Evolutionary conservation across 164 flowering plant genomes (phyloP).

Genomic region (Buxus sempervirens): DNA sequence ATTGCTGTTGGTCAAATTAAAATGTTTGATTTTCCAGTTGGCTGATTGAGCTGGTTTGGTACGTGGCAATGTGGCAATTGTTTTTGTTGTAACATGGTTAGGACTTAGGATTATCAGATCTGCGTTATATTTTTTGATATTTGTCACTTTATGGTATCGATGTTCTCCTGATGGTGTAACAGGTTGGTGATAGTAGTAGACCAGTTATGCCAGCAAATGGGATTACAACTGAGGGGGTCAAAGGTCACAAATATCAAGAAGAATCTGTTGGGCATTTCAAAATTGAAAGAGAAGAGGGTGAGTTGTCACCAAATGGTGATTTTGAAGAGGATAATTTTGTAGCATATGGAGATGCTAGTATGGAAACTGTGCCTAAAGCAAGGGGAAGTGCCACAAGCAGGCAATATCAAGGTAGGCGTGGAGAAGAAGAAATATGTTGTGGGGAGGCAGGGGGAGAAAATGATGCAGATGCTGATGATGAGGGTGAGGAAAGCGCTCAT

Average conservation of each 20-base stretch:
- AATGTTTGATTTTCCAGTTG: not conserved
- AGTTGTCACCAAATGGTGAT: slow-evolving; percentile 81
- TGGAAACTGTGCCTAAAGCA: slow-evolving; percentile 31
- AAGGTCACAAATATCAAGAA: slow-evolving; percentile 37
- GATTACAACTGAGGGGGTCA: slow-evolving; percentile 28
- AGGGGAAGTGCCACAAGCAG: slow-evolving; percentile 39
- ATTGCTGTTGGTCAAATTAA: not conserved
- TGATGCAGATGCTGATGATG: slow-evolving; percentile 79
- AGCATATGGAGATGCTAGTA: slow-evolving; percentile 41
- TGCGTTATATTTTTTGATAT: not conserved
- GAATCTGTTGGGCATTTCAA: slow-evolving; percentile 40
- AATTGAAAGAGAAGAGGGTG: slow-evolving; percentile 91
- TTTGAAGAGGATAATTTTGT: slow-evolving; percentile 75
- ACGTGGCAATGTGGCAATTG: too few species aligned
- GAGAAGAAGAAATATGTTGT: slow-evolving; percentile 36
- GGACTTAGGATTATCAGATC: not conserved
- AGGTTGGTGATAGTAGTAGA: slow-evolving; percentile 26
- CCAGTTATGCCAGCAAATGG: slow-evolving; percentile 38
- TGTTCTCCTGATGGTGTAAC: slow-evolving; percentile 4
- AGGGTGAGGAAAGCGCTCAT: slow-evolving; percentile 80
- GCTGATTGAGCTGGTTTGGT: too few species aligned
- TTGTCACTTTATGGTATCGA: not conserved
- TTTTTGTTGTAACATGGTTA: too few species aligned
- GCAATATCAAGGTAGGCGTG: slow-evolving; percentile 37
- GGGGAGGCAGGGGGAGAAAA: slow-evolving; percentile 53